Percentiles rank a stretch among this genome's conserved stretches.
Conservation (phyloP, 257 asterid species). For the Solanum lycopersicoides region DNA sequence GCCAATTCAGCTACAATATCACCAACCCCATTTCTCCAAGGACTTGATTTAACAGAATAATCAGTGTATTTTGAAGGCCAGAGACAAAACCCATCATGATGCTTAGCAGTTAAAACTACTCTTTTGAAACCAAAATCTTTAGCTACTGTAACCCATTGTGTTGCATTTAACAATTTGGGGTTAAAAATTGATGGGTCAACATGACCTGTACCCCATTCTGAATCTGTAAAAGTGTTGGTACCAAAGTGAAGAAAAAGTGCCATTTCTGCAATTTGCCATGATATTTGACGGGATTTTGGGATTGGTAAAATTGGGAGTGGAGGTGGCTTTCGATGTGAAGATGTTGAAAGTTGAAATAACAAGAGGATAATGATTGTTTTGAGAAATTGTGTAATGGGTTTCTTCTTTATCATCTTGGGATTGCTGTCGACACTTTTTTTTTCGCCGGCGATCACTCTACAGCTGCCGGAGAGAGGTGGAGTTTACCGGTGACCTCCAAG, state of each 20-base stretch:
- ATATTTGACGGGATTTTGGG: conserved; percentile 62
- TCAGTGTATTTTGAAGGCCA: conserved; percentile 91
- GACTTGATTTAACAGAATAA: conserved; percentile 73
- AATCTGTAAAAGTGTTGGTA: conserved; percentile 70
- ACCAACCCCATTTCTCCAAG: conserved; percentile 81
- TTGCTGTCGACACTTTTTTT: not conserved
- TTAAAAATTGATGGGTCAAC: conserved; percentile 65
- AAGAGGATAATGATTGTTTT: not conserved
- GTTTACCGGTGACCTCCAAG: not conserved
- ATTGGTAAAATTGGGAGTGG: conserved; percentile 84
- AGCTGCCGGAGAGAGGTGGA: not conserved
- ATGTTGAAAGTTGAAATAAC: not conserved
- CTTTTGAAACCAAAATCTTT: conserved; percentile 59
- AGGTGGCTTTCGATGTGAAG: conserved; percentile 42
- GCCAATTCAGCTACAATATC: conserved; percentile 70
- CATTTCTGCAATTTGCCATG: conserved; percentile 94
- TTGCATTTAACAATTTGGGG: conserved; percentile 56
- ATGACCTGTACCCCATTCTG: conserved; percentile 92
- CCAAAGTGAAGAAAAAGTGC: conserved; percentile 89
- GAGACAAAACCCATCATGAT: conserved; percentile 93
- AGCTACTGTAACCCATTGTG: conserved; percentile 85
- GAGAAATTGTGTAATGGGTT: conserved; percentile 2
- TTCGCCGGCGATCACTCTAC: not conserved
- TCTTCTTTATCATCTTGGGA: not conserved
- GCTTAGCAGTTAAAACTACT: conserved; percentile 71